A percentile compares a stretch with the other conserved stretches of the same genome.
These are phyloP conservation scores for Coemansia sp. DNA, from an alignment of 192 early-diverging fungal species.

Conservation along the genomic window DNA sequence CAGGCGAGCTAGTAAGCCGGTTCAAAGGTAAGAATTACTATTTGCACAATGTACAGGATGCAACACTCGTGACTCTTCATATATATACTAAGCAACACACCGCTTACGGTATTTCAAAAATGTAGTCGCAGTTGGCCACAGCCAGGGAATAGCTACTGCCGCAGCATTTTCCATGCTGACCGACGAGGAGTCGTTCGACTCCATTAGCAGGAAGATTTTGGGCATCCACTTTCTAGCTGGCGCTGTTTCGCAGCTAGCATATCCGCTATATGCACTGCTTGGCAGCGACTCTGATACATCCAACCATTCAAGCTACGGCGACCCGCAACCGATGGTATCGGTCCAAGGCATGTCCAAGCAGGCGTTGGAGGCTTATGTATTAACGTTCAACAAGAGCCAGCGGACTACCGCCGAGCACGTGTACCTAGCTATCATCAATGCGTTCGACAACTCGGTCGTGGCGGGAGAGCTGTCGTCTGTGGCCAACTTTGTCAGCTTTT, in stretches of 20 bases:
- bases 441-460: constrained; percentile 24
- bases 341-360: constrained; percentile 17
- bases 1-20: constrained; percentile 34
- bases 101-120: not conserved
- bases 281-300: too few relatives aligned
- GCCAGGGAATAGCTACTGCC: constrained; percentile 87
- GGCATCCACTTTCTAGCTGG: constrained; percentile 84
- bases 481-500: constrained; percentile 8
- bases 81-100: not conserved
- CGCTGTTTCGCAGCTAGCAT: constrained; percentile 71
- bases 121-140: constrained; percentile 75
- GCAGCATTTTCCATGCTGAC: constrained; percentile 78
- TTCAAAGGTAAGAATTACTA: constrained; percentile 35
- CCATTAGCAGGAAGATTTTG: constrained; percentile 77
- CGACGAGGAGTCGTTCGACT: constrained; percentile 77
- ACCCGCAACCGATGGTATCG: constrained; percentile 27
- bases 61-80: too few relatives aligned
- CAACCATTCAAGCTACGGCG: not conserved
- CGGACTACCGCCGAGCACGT: constrained; percentile 1
- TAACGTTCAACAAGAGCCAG: constrained; percentile 21
- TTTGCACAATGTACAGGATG: too few relatives aligned
- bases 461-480: constrained; percentile 12
- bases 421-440: constrained; percentile 28
- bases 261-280: constrained; percentile 9
- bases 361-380: constrained; percentile 8